Conservation (phyloP, 2,329 filamentous ascomycete species). For the Emericellopsis atlantica region DNA sequence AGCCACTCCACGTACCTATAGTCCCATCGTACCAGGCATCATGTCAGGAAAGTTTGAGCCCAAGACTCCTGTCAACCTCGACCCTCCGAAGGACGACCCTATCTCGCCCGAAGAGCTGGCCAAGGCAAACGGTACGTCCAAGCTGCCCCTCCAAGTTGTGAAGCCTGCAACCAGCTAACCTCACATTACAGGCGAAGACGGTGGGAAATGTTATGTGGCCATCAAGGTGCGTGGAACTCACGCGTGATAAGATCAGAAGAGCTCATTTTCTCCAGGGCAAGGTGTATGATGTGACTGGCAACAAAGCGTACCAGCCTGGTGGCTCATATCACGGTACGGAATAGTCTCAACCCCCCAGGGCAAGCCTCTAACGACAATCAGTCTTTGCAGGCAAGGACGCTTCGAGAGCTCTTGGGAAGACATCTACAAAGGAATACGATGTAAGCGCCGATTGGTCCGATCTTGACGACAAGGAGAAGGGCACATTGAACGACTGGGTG, state of each 20-base stretch:
- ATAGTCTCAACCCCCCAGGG: background rate
- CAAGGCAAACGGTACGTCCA: slow-evolving; percentile 64
- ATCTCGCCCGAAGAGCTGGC: slow-evolving; percentile 72
- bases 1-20: no score
- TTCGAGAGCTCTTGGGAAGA: slow-evolving; percentile 79
- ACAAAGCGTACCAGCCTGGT: slow-evolving; percentile 71
- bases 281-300: slow-evolving; percentile 88
- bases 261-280: slow-evolving; percentile 47
- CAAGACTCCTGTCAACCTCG: slow-evolving; percentile 61
- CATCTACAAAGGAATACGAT: slow-evolving; percentile 76
- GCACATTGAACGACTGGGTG: slow-evolving; percentile 78
- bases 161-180: slow-evolving; percentile 7
- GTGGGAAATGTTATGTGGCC: slow-evolving; percentile 53
- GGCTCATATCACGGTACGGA: slow-evolving; percentile 74
- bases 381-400: slow-evolving; percentile 95
- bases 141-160: background rate
- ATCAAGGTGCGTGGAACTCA: slow-evolving; percentile 42
- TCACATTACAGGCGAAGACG: slow-evolving; percentile 42
- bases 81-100: slow-evolving; percentile 75
- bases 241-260: no score
- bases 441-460: slow-evolving; percentile 73
- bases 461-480: slow-evolving; percentile 74
- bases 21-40: slow-evolving; percentile 4
- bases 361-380: slow-evolving; percentile 20
- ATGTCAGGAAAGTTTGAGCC: slow-evolving; percentile 65